These are phyloP conservation scores for Fusarium anguioides DNA, from an alignment of 2,329 filamentous ascomycete species.

Conservation along the genomic window DNA sequence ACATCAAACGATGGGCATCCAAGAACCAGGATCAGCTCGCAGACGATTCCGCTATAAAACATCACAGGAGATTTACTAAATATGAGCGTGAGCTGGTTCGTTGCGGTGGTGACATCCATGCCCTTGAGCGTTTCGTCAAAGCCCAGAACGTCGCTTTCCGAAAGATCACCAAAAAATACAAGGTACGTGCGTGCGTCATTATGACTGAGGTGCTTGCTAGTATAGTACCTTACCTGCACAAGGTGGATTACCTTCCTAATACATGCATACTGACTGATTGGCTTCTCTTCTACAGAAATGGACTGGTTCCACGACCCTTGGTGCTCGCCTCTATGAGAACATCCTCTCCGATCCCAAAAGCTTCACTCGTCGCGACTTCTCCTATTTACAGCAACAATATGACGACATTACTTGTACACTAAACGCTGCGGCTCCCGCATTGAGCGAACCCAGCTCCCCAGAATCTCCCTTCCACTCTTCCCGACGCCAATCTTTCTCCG, in stretches of 20 bases:
- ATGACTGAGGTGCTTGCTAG: background rate
- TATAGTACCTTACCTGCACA: too few species aligned
- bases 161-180: constrained; percentile 88
- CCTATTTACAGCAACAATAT: constrained; percentile 61
- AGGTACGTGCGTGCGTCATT: constrained; percentile 48
- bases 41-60: constrained; percentile 54
- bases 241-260: background rate
- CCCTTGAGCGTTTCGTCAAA: constrained; percentile 76
- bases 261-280: background rate
- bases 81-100: constrained; percentile 64
- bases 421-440: constrained; percentile 56
- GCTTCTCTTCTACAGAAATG: constrained; percentile 69
- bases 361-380: constrained; percentile 76
- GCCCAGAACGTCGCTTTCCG: constrained; percentile 81
- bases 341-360: constrained; percentile 74
- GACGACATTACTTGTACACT: constrained; percentile 62
- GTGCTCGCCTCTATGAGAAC: constrained; percentile 73
- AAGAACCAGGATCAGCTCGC: constrained; percentile 49
- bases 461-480: constrained; percentile 39
- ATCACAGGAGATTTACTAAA: constrained; percentile 64
- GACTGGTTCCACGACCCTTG: constrained; percentile 77
- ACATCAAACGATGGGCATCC: constrained; percentile 59
- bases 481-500: constrained; percentile 18
- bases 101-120: constrained; percentile 77
- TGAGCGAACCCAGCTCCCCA: constrained; percentile 56